These are phyloP conservation scores for Verticillium nubilum DNA, from an alignment of 2,329 filamentous ascomycete species.

Conservation along the genomic window DNA sequence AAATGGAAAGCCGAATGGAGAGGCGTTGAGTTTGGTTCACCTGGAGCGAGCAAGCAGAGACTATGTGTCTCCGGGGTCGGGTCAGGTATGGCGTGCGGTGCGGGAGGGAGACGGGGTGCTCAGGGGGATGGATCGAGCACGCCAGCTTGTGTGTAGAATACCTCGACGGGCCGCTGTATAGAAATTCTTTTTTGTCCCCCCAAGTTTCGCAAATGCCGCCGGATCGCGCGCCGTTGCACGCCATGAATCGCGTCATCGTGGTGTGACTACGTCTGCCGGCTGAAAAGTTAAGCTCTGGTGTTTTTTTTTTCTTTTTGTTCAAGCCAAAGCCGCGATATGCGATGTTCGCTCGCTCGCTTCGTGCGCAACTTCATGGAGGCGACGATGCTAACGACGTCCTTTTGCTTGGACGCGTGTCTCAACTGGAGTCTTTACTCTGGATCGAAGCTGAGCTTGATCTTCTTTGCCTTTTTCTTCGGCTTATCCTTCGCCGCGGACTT, in stretches of 20 bases:
- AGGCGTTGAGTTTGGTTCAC: neutral
- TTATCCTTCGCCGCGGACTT: constrained; percentile 4
- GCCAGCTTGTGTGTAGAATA: constrained; percentile 33
- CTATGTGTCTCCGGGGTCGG: neutral
- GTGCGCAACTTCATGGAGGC: neutral
- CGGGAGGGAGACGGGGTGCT: constrained; percentile 3
- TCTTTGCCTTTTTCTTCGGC: constrained; percentile 44
- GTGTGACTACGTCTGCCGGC: neutral
- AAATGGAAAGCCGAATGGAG: constrained; percentile 19
- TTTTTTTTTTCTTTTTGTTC: neutral
- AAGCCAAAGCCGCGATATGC: neutral
- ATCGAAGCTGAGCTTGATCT: constrained; percentile 61
- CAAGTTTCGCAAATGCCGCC: neutral
- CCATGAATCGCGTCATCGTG: neutral
- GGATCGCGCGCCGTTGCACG: constrained; percentile 1
- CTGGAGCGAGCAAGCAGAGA: neutral
- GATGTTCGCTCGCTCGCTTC: neutral
- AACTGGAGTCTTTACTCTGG: constrained; percentile 6
- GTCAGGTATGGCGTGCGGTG: constrained; percentile 2
- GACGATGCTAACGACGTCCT: neutral
- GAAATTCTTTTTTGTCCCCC: constrained; percentile 13
- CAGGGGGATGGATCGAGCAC: neutral
- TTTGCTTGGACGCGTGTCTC: neutral
- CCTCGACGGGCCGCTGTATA: constrained; percentile 17
- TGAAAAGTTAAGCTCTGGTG: neutral